Percentiles rank a stretch among this genome's conserved stretches.
phyloP scores from a whole-genome alignment of 2,329 filamentous ascomycete species.

The Ophiocordyceps polyrhachis-furcata region DNA sequence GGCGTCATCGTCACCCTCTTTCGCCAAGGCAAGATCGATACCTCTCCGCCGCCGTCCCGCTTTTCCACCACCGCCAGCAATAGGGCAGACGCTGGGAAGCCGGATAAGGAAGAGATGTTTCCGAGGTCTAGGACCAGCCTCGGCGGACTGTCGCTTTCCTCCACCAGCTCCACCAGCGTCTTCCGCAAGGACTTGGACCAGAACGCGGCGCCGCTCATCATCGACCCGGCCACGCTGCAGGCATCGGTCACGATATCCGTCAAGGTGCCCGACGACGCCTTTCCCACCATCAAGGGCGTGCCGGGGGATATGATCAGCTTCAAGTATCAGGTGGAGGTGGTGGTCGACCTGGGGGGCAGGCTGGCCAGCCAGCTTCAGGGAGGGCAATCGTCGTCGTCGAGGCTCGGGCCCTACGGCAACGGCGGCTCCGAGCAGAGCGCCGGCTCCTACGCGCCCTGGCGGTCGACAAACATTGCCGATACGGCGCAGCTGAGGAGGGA shows the following conservation, averaged over 20 bases:
- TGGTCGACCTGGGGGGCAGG: conserved; percentile 81
- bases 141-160: conserved; percentile 70
- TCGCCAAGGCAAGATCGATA: conserved; percentile 77
- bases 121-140: conserved; percentile 75
- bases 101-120: conserved; percentile 68
- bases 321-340: conserved; percentile 81
- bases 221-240: conserved; percentile 62
- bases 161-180: conserved; percentile 72
- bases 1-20: conserved; percentile 89
- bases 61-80: conserved; percentile 31
- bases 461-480: conserved; percentile 53
- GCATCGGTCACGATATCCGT: conserved; percentile 69
- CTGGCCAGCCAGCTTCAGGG: conserved; percentile 54
- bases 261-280: conserved; percentile 73
- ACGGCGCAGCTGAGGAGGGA: conserved; percentile 73
- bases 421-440: conserved; percentile 9
- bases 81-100: conserved; percentile 45
- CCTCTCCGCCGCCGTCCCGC: conserved; percentile 35
- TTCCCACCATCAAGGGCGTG: conserved; percentile 78
- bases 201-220: conserved; percentile 69
- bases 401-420: conserved; percentile 16
- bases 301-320: conserved; percentile 92
- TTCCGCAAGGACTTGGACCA: conserved; percentile 92
- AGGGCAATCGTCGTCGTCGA: conserved; percentile 28
- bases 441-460: conserved; percentile 12